Conservation (phyloP, 768 basidiomycete genomes). For the Rickenella mellea region DNA sequence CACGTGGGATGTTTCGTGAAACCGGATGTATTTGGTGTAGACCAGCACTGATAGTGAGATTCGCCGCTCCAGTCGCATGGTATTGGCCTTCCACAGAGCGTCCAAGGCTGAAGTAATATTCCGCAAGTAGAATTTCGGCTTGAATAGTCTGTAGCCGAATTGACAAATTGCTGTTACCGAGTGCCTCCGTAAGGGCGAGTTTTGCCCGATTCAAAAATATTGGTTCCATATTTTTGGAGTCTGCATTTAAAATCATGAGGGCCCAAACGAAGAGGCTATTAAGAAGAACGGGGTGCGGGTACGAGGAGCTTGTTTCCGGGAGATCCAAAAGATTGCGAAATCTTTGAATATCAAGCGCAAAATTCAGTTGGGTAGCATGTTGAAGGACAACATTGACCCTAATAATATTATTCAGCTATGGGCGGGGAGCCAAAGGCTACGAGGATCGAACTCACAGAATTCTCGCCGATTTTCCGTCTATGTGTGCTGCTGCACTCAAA, state of each 20-base stretch:
- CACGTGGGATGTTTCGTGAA: neutral
- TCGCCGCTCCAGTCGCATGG: slow-evolving; percentile 17
- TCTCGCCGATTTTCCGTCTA: neutral
- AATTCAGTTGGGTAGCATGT: slow-evolving; percentile 2
- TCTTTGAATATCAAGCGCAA: slow-evolving; percentile 6
- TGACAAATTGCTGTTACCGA: neutral
- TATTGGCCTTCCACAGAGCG: slow-evolving; percentile 52
- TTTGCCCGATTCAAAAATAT: neutral
- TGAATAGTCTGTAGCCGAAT: slow-evolving; percentile 42
- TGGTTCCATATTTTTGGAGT: slow-evolving; percentile 24
- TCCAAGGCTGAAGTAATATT: slow-evolving; percentile 55
- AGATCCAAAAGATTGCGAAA: slow-evolving; percentile 2
- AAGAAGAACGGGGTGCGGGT: slow-evolving; percentile 40
- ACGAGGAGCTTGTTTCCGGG: neutral
- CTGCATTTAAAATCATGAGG: slow-evolving; percentile 33
- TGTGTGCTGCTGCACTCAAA: neutral
- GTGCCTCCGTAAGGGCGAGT: neutral
- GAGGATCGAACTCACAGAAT: neutral
- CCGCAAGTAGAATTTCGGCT: slow-evolving; percentile 52
- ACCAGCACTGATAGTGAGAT: slow-evolving; percentile 35
- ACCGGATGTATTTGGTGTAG: slow-evolving; percentile 34
- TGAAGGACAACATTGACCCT: slow-evolving; percentile 5
- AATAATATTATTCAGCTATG: neutral
- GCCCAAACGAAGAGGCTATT: slow-evolving; percentile 46
- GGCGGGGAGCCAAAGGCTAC: slow-evolving; percentile 15